Base-by-base conservation (phyloP, 2,329 filamentous ascomycete genomes). In the Epichloe baconii region DNA sequence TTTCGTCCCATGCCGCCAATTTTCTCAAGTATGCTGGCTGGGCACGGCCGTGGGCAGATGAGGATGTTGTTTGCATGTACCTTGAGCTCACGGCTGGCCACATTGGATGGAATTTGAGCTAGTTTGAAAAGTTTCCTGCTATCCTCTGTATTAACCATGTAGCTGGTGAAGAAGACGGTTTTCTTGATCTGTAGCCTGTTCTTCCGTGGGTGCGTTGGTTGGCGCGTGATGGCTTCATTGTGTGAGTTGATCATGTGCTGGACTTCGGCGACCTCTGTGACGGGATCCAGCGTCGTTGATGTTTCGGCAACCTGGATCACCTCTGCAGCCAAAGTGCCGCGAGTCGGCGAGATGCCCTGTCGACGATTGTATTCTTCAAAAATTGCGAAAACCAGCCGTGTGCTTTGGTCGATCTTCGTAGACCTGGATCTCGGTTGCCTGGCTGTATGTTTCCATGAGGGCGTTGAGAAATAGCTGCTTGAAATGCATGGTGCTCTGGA, bases 211-310 rank as follows among this genome's bases (percentile, higher is more conserved):
- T 71, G 52, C 63, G 67, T 47, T 55, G 67, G 57, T 46, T 65
- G 59, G 23, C 60, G 61, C 7, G 54, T 53, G 44, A 69, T 52
- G 23, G 78, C 70, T 3, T 71, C 68, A 64, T 97, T 98, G 72
- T 97, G 91, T 19, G 78, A 74, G 63, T 95, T 91, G 68, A 97
- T 84, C 74, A 96, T 84, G 57, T 85, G 83, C 68, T 96, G 90
- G 14, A 97, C 80, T 64, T 91, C 85, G 15, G 85, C 83, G 37
- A 90, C 78, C 69, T 96, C 90, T 17, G 78, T 73, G 36, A 89
- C 78, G 1, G 89, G 88, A 57, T 93, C 82, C 36, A 96, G 78
- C 47, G 75, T 80, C 5, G 80, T 85, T 31, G 81, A 79, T 52
- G 80, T 76, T 63, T 96, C 89, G 3, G 82, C 77, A 14, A 98